Conservation (phyloP, 1,139 yeast species). For the Suhomyces yuchorum region DNA sequence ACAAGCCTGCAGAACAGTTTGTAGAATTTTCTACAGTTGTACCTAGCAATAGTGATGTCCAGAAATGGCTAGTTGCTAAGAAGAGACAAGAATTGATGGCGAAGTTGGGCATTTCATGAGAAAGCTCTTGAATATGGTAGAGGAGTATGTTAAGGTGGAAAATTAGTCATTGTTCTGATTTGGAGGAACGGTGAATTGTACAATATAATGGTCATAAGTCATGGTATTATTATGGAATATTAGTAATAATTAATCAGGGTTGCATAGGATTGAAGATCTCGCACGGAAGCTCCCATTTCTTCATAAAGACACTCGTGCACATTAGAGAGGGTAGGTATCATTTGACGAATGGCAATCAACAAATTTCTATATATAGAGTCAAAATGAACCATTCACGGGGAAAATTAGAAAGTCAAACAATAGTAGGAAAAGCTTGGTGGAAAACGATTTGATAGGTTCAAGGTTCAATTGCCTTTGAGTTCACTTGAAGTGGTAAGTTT, state of each 20-base stretch:
- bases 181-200: not conserved
- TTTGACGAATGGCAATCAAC: not conserved
- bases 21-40: conserved; percentile 27
- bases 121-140: no score
- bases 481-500: conserved; percentile 15
- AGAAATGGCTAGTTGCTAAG: conserved; percentile 47
- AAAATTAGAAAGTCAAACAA: not conserved
- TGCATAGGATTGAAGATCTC: not conserved
- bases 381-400: not conserved
- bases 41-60: conserved; percentile 47
- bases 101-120: conserved; percentile 24
- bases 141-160: not conserved
- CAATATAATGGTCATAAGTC: not conserved
- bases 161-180: not conserved
- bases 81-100: conserved; percentile 46
- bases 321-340: not conserved
- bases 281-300: not conserved
- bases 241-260: not conserved
- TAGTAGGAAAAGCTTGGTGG: not conserved
- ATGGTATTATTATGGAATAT: conserved; percentile 1
- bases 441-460: not conserved
- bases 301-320: not conserved
- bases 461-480: not conserved
- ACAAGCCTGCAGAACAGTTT: conserved; percentile 2
- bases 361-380: not conserved